These are phyloP conservation scores for Sporothrix protearum DNA, from an alignment of 2,329 filamentous ascomycete genomes.

Conservation along the genomic window DNA sequence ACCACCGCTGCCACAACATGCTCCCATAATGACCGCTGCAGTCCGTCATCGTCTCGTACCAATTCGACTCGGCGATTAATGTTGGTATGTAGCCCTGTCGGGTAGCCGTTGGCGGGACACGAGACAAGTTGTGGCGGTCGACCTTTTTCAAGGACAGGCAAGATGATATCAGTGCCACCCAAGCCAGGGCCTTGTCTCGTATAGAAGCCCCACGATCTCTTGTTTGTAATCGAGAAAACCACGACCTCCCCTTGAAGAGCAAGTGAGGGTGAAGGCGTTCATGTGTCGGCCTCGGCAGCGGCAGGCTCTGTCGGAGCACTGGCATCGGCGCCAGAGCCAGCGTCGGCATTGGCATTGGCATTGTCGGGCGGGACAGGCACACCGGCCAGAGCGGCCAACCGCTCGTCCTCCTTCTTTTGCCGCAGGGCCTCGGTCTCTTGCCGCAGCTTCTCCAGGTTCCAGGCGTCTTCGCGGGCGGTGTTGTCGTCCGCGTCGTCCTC, in stretches of 20 bases:
- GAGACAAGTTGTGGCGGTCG: not conserved
- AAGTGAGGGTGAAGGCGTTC: constrained; percentile 3
- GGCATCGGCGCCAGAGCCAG: too few species aligned
- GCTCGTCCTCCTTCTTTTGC: constrained; percentile 74
- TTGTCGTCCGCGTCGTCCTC: constrained; percentile 58
- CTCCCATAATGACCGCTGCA: constrained; percentile 4
- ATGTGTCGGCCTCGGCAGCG: constrained; percentile 32
- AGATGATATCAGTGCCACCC: not conserved
- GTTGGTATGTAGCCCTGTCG: not conserved
- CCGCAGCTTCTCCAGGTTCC: constrained; percentile 79
- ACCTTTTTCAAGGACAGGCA: not conserved
- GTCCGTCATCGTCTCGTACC: not conserved
- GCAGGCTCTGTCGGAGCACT: not conserved
- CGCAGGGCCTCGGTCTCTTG: constrained; percentile 77
- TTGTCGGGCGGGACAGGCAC: not conserved
- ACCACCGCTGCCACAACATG: constrained; percentile 11
- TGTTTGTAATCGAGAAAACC: not conserved
- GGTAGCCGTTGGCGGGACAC: not conserved
- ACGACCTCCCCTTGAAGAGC: not conserved
- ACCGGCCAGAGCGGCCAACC: constrained; percentile 39
- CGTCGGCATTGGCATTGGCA: too few species aligned
- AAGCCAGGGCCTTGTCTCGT: not conserved
- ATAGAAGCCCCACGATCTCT: too few species aligned
- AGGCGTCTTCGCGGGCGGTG: constrained; percentile 50
- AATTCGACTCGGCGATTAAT: constrained; percentile 9